Base-by-base conservation (phyloP, 2,329 filamentous ascomycete species). In the Basipetospora chlamydospora region DNA sequence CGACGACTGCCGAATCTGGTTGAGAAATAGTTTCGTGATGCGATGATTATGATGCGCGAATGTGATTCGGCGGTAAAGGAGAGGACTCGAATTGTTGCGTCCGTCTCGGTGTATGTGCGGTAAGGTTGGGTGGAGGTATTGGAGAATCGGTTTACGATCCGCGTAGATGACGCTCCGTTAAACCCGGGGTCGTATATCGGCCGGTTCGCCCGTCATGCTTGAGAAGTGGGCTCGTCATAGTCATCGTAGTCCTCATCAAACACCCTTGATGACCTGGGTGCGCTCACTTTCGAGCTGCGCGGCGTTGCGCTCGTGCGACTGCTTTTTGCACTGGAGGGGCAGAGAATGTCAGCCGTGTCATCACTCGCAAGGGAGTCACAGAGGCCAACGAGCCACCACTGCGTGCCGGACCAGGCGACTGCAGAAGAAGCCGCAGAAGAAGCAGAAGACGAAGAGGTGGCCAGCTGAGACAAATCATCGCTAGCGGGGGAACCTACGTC, bases 241-340 rank as follows among this genome's bases (percentile, higher is more conserved):
- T 42, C 42, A 21, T 42, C 40, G 34, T 42, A 39, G 31, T 39
- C 37, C 38, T 43, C 43, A 26, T 60, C 72, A 94, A 57, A 93
- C 79, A 43, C 87, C 87, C 61, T 82, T 87, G 63, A 96, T 90
- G 49, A 92, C 86, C 44, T 88, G 80, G 32, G 90, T 98, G 53
- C 88, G 73, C 69, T 98, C 88, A 40, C 78, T 75, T 60, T 95
- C 84, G 54, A 98, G 67, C 63, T 92, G 87, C 46, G 86, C 81
- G 41, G 85, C 83, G 57, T 98, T 98, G 46, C 86, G 77, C 57
- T 92, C 85, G 60, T 94, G 85, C 33, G 84, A 88, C 59, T 94
- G 86, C 67, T 93, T 90, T 71, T 95, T 94, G 71, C 88, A 95
- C 75, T 80, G 52, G 21, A n/a, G n/a, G n/a, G 40, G 35, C 37